Evolutionary conservation across 495 filamentous ascomycete species (phyloP).

Genomic region (Neurospora cerealis): DNA sequence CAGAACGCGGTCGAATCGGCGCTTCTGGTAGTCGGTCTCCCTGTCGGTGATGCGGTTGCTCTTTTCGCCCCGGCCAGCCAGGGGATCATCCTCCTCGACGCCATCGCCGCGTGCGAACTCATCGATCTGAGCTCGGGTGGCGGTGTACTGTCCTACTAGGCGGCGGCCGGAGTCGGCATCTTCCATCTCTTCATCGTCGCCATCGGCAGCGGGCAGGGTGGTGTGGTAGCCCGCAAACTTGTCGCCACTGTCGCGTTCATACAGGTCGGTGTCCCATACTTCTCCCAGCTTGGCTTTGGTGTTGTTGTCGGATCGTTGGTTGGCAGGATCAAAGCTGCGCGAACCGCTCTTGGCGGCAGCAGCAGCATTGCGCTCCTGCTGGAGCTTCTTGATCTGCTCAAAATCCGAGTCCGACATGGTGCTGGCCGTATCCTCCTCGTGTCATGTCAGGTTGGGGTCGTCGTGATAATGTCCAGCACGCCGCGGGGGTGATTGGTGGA

Average conservation of each 20-base stretch:
- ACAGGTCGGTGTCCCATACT: slow-evolving; percentile 86
- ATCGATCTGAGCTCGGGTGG: slow-evolving; percentile 79
- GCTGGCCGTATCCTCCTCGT: slow-evolving; percentile 4
- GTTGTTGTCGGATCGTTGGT: slow-evolving; percentile 79
- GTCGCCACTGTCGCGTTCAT: slow-evolving; percentile 63
- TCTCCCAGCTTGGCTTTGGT: slow-evolving; percentile 95
- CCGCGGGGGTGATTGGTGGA: background rate
- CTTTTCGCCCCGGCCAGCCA: slow-evolving; percentile 73
- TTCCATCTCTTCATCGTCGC: slow-evolving; percentile 76
- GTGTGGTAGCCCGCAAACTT: slow-evolving; percentile 88
- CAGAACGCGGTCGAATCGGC: slow-evolving; percentile 75
- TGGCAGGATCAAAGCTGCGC: slow-evolving; percentile 74
- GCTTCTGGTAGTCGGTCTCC: slow-evolving; percentile 97
- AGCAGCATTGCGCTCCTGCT: slow-evolving; percentile 86
- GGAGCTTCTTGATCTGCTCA: slow-evolving; percentile 69
- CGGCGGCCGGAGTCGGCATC: slow-evolving; percentile 63
- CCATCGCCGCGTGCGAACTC: slow-evolving; percentile 82
- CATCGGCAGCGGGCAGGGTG: slow-evolving; percentile 72
- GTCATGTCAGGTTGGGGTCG: background rate
- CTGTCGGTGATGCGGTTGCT: slow-evolving; percentile 80
- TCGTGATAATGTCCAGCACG: background rate
- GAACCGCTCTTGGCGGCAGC: slow-evolving; percentile 77
- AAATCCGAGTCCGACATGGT: slow-evolving; percentile 66
- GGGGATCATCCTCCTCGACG: slow-evolving; percentile 84
- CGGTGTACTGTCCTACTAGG: slow-evolving; percentile 95